Base-by-base conservation (phyloP, 2,329 filamentous ascomycete genomes). In the Colletotrichum endophyticum region DNA sequence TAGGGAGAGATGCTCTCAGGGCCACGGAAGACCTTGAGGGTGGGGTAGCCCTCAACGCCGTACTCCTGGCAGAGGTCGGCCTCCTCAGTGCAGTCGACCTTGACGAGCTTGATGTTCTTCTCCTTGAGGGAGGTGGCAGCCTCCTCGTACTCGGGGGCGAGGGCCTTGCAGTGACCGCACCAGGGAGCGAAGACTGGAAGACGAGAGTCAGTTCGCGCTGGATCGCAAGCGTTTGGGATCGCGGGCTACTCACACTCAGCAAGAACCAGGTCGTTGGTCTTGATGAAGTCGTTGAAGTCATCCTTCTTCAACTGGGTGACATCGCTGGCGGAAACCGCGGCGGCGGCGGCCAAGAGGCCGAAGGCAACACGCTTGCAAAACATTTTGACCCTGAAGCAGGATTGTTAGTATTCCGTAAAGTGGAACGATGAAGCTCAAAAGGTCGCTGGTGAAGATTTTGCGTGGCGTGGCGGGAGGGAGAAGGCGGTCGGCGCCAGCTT, bases 91-190 rank as follows among this genome's bases (percentile, higher is more conserved):
- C 97, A 99, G 90, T 98, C 96, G 81, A 98, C 88, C 92, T 98
- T 97, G 87, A 91, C 94, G 73, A 98, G 90, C 84, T 91, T 92
- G 87, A 97, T 96, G 85, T 94, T 91, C 92, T 96, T 97, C 87
- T 95, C 94, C 91, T 96, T 96, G 79, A 98, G 90, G 36, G 92
- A 90, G 34, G 95, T 96, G 67, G 95, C 95, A 69, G 95, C 95
- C 85, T 95, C 92, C 89, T 98, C 95, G 87, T 97, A 98, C 88
- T 97, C 95, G 84, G 95, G 95, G 78, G 95, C 97, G 80, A 99
- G 95, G 77, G 96, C 96, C 91, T 99, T 99, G 94, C 96, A 99
- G 91, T 99, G 96, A 80, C 96, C 96, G 82, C 95, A 98, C 96
- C 96, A 98, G 81, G 96, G 96, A 80, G 96, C 96, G 86, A 95